Percentiles rank a stretch among this genome's conserved stretches.
phyloP scores from a whole-genome alignment of 371 early-diverging fungal species.

The Rhizopus delemar region DNA sequence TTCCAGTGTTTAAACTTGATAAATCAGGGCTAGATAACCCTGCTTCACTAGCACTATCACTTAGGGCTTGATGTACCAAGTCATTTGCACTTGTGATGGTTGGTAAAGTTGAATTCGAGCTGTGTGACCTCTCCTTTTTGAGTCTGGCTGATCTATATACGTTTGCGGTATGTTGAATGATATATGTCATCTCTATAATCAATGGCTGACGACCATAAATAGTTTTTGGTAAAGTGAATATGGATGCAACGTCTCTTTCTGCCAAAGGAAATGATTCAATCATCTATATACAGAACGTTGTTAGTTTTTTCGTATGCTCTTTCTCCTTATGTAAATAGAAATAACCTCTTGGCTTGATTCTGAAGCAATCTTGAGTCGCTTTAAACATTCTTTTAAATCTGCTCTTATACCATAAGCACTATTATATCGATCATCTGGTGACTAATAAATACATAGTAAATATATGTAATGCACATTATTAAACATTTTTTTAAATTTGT shows the following conservation, averaged over 20 bases:
- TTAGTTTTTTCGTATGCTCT: too few relatives aligned
- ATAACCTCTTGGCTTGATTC: conserved; percentile 35
- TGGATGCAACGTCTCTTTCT: conserved; percentile 47
- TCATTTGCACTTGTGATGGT: conserved; percentile 22
- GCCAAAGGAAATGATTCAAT: conserved; percentile 43
- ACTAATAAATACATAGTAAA: conserved; percentile 24
- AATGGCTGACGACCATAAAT: conserved; percentile 45
- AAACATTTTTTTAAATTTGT: background rate
- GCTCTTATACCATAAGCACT: conserved; percentile 58
- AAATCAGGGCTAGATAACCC: conserved; percentile 2
- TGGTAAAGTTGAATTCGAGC: conserved; percentile 19
- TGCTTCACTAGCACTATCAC: conserved; percentile 23
- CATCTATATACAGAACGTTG: conserved; percentile 11
- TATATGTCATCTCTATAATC: conserved; percentile 40
- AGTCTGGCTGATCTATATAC: conserved; percentile 28
- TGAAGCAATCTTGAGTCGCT: conserved; percentile 27
- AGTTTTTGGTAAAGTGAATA: conserved; percentile 45
- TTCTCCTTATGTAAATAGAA: background rate
- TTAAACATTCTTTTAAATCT: conserved; percentile 55
- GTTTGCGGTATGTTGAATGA: conserved; percentile 39
- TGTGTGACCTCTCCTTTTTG: conserved; percentile 18
- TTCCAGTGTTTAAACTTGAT: conserved; percentile 6
- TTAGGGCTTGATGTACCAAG: conserved; percentile 8
- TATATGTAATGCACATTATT: too few relatives aligned
- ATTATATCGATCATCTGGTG: conserved; percentile 58